A percentile compares a stretch with the other conserved stretches of the same genome.
phyloP scores from a whole-genome alignment of 1,284 basidiomycete genomes.

The Cronartium ribicola region DNA sequence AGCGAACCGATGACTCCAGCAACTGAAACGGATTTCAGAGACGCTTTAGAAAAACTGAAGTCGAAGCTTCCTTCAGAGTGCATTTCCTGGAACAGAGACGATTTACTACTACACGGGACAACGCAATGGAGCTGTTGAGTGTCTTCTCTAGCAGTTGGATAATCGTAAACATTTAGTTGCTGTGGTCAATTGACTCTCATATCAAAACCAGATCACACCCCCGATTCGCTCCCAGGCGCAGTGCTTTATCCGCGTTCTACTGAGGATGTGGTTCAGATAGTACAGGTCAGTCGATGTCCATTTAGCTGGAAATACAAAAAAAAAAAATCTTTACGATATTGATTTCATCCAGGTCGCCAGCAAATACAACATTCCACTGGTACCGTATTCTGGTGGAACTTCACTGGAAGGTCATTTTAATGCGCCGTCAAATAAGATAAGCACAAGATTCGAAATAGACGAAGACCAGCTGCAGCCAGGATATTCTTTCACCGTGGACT shows the following conservation, averaged over 20 bases:
- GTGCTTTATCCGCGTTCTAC: conserved; percentile 46
- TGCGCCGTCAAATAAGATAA: conserved; percentile 55
- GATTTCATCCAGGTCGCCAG: conserved; percentile 56
- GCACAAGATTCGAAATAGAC: background rate
- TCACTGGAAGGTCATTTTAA: conserved; percentile 54
- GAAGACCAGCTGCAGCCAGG: conserved; percentile 18
- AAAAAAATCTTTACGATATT: background rate
- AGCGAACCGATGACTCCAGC: background rate
- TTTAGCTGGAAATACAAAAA: background rate
- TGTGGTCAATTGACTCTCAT: background rate
- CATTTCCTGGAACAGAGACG: conserved; percentile 10
- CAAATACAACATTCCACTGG: conserved; percentile 66
- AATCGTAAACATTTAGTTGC: background rate
- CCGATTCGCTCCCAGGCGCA: conserved; percentile 44
- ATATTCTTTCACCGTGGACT: conserved; percentile 65
- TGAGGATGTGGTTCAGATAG: conserved; percentile 46
- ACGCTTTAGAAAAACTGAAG: background rate
- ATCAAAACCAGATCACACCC: conserved; percentile 15
- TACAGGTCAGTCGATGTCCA: conserved; percentile 26
- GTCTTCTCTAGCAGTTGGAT: background rate
- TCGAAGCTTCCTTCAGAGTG: background rate
- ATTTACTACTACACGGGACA: conserved; percentile 19
- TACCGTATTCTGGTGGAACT: conserved; percentile 67
- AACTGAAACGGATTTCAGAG: conserved; percentile 2
- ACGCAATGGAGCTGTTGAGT: conserved; percentile 19